Percentiles rank a stretch among this genome's conserved stretches.
Evolutionary conservation across 2,329 filamentous ascomycete genomes (phyloP).

Genomic region (Neopestalotiopsis rosae): DNA sequence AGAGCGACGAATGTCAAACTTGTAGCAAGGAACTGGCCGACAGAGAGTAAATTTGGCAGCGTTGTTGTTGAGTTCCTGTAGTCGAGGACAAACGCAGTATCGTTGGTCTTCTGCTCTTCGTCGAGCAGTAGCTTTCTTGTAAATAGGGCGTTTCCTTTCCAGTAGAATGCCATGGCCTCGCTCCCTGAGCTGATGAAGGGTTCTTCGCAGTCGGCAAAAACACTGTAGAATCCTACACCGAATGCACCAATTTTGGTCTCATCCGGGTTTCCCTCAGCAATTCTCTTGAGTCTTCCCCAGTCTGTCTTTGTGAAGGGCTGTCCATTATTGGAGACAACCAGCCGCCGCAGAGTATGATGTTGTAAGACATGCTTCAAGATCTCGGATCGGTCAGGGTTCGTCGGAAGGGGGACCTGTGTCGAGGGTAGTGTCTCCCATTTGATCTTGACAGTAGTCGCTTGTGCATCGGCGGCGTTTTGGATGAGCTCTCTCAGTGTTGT

Average conservation of each 20-base stretch:
- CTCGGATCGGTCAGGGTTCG: slow-evolving; percentile 69
- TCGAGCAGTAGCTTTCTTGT: slow-evolving; percentile 83
- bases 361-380: slow-evolving; percentile 82
- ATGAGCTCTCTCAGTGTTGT: slow-evolving; percentile 89
- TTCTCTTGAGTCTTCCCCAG: slow-evolving; percentile 92
- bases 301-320: slow-evolving; percentile 87
- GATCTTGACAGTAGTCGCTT: slow-evolving; percentile 86
- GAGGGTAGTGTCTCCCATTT: slow-evolving; percentile 93
- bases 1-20: slow-evolving; percentile 95
- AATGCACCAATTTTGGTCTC: slow-evolving; percentile 99
- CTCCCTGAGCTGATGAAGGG: slow-evolving; percentile 93
- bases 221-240: slow-evolving; percentile 97
- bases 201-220: slow-evolving; percentile 97
- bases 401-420: slow-evolving; percentile 72
- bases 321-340: slow-evolving; percentile 94
- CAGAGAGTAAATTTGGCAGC: slow-evolving; percentile 81
- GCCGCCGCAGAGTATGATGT: slow-evolving; percentile 82
- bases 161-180: slow-evolving; percentile 98
- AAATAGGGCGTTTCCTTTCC: slow-evolving; percentile 98
- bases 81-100: slow-evolving; percentile 94
- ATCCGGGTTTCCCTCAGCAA: slow-evolving; percentile 98
- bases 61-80: slow-evolving; percentile 90
- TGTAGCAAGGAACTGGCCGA: slow-evolving; percentile 91
- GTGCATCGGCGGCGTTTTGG: slow-evolving; percentile 97
- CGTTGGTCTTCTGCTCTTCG: slow-evolving; percentile 65